Percentiles rank a stretch among this genome's conserved stretches.
phyloP scores from a whole-genome alignment of 345 rosid species.

The Alliaria petiolata region DNA sequence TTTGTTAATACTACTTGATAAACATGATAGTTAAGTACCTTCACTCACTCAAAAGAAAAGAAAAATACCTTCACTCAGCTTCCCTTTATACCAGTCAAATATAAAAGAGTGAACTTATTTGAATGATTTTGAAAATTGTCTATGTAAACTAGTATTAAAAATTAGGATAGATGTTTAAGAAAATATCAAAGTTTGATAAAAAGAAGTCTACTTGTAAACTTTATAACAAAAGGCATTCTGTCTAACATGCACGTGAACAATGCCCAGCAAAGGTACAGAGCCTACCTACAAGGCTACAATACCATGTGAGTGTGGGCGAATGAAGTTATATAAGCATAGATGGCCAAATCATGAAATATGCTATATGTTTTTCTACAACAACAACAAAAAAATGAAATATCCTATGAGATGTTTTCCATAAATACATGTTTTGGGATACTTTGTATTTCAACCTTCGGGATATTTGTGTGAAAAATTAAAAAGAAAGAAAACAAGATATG shows the following conservation, averaged over 20 bases:
- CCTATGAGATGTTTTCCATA: neutral
- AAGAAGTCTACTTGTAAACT: neutral
- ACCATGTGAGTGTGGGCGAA: neutral
- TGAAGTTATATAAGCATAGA: neutral
- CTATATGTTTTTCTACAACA: neutral
- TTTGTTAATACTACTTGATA: too few relatives aligned
- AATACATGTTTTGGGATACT: neutral
- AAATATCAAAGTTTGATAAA: too few relatives aligned
- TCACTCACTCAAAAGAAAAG: too few relatives aligned
- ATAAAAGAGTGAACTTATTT: too few relatives aligned
- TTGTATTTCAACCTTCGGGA: neutral
- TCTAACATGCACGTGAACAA: slow-evolving; percentile 17
- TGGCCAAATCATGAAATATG: neutral
- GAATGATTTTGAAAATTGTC: too few relatives aligned
- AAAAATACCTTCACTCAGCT: too few relatives aligned
- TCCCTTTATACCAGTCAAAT: too few relatives aligned
- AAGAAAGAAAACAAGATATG: neutral
- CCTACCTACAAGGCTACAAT: neutral
- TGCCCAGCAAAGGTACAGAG: slow-evolving; percentile 1
- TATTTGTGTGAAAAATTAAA: neutral
- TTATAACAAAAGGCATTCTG: slow-evolving; percentile 1
- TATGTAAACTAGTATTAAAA: too few relatives aligned
- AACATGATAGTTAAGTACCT: too few relatives aligned
- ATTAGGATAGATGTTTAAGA: too few relatives aligned
- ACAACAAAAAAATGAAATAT: neutral